Conservation (phyloP, 371 early-diverging fungal genomes). For the Mucor velutinosus region DNA sequence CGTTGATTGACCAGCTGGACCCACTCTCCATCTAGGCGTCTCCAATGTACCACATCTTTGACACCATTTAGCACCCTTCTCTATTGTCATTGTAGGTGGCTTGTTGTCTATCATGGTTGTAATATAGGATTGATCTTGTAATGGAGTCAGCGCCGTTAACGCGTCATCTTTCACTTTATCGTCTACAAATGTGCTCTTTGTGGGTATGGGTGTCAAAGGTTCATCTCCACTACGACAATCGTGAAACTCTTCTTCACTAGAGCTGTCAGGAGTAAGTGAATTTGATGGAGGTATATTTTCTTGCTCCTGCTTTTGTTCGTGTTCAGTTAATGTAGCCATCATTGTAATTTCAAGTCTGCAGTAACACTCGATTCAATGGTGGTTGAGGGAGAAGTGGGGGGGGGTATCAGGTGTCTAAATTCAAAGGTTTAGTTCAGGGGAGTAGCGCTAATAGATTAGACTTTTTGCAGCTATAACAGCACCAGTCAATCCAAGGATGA, state of each 20-base stretch:
- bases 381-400: not conserved
- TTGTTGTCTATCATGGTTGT: not conserved
- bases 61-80: constrained; percentile 23
- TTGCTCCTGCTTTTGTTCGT: not conserved
- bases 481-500: not conserved
- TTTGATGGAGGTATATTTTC: constrained; percentile 8
- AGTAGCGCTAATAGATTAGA: not conserved
- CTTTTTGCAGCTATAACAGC: not conserved
- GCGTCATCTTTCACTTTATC: not conserved
- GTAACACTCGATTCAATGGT: not conserved
- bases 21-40: constrained; percentile 30
- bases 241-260: not conserved
- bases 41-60: constrained; percentile 24
- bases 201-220: constrained; percentile 4
- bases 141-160: not conserved
- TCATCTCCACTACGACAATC: constrained; percentile 2
- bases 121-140: not conserved
- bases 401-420: not conserved
- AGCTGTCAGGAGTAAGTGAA: not conserved
- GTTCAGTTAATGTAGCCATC: not conserved
- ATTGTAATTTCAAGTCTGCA: not conserved
- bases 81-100: not conserved
- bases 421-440: not conserved
- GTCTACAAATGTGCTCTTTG: not conserved
- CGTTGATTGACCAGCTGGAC: constrained; percentile 25